Evolutionary conservation across 1,284 basidiomycete genomes (phyloP).

Genomic region (Phenoliferia sp.): DNA sequence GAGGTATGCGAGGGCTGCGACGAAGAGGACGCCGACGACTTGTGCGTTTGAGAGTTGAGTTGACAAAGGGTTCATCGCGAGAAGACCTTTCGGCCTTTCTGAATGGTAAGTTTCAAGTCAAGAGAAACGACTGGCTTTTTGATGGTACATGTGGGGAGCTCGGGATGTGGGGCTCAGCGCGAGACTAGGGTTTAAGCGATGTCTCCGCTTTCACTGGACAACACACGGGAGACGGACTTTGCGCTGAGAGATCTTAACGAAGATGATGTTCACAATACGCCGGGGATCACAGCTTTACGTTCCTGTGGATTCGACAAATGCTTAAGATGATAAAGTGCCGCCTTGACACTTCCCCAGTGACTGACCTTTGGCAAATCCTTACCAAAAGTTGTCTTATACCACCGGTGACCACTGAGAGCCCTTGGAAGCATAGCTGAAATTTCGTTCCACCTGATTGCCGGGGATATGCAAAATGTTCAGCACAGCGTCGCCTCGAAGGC

Average conservation of each 20-base stretch:
- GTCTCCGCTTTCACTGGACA: too few species aligned
- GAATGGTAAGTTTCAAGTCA: too few species aligned
- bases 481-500: background rate
- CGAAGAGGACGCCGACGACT: background rate
- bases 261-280: background rate
- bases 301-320: conserved; percentile 1
- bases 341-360: background rate
- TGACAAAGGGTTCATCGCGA: too few species aligned
- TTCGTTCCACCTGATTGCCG: conserved; percentile 11
- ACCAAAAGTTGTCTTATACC: conserved; percentile 37
- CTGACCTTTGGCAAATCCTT: conserved; percentile 19
- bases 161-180: too few species aligned
- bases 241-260: too few species aligned
- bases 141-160: too few species aligned
- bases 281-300: background rate
- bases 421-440: conserved; percentile 33
- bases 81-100: too few species aligned
- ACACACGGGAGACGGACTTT: too few species aligned
- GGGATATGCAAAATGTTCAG: background rate
- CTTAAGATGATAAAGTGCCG: background rate
- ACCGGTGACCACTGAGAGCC: conserved; percentile 32
- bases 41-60: background rate
- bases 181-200: too few species aligned
- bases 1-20: background rate
- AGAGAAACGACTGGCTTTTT: too few species aligned